phyloP scores from a whole-genome alignment of 192 early-diverging fungal species.

The Entophlyctis helioformis region DNA sequence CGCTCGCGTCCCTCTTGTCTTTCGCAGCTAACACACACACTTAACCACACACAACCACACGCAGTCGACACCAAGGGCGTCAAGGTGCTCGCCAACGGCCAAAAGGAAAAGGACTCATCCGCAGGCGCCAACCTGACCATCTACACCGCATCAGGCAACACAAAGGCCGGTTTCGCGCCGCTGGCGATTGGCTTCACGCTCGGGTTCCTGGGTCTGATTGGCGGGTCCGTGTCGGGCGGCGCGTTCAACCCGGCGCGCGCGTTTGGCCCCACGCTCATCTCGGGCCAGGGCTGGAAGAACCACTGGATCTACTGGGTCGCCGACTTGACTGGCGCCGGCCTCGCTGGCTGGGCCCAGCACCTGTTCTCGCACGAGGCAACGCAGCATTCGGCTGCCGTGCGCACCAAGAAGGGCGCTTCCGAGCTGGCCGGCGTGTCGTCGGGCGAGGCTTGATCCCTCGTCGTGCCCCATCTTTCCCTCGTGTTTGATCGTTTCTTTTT shows the following conservation, averaged over 20 bases:
- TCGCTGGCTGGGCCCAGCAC: constrained; percentile 38
- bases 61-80: constrained; percentile 32
- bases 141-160: constrained; percentile 53
- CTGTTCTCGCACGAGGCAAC: constrained; percentile 43
- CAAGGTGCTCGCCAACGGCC: constrained; percentile 12
- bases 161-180: constrained; percentile 53
- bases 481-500: too few species aligned
- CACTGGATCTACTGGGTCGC: constrained; percentile 52
- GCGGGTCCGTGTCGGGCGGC: constrained; percentile 42
- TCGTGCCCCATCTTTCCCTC: too few species aligned
- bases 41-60: too few species aligned
- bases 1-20: too few species aligned
- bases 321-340: constrained; percentile 38
- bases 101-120: constrained; percentile 8
- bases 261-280: constrained; percentile 41
- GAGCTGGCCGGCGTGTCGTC: neutral
- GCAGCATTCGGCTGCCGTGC: constrained; percentile 12
- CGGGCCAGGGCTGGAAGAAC: constrained; percentile 38
- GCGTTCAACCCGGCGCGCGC: constrained; percentile 51
- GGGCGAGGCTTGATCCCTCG: too few species aligned
- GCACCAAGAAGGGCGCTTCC: constrained; percentile 16
- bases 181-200: constrained; percentile 51
- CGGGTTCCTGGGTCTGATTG: constrained; percentile 37
- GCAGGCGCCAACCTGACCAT: constrained; percentile 45
- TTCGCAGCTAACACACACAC: too few species aligned